These are phyloP conservation scores for Yamadazyma tumulicola DNA, from an alignment of 805 yeast genomes.

Conservation along the genomic window DNA sequence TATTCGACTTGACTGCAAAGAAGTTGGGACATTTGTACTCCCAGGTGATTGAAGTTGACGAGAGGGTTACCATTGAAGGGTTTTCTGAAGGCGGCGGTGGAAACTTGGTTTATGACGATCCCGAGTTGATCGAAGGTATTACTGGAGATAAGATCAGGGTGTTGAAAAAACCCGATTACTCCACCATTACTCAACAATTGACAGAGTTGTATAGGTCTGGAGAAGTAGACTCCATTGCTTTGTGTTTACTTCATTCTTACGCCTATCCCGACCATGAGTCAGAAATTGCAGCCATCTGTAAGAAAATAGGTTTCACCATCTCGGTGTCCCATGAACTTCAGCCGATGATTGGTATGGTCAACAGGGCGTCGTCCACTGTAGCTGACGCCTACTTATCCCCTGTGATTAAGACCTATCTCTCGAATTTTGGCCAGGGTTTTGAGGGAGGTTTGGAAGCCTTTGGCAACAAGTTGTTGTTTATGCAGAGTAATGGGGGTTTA, in stretches of 20 bases:
- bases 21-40: constrained; percentile 73
- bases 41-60: constrained; percentile 79
- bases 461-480: constrained; percentile 68
- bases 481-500: constrained; percentile 97
- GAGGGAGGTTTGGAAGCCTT: constrained; percentile 35
- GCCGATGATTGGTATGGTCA: constrained; percentile 44
- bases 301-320: constrained; percentile 34
- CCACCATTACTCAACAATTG: constrained; percentile 20
- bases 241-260: constrained; percentile 40
- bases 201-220: constrained; percentile 21
- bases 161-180: constrained; percentile 28
- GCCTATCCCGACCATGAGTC: constrained; percentile 38
- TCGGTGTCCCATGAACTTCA: constrained; percentile 39
- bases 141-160: constrained; percentile 34
- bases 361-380: constrained; percentile 39
- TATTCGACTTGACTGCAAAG: constrained; percentile 75
- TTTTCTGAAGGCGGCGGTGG: constrained; percentile 69
- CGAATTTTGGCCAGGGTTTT: constrained; percentile 38
- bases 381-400: constrained; percentile 45
- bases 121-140: constrained; percentile 32
- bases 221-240: constrained; percentile 27
- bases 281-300: constrained; percentile 31
- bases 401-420: constrained; percentile 30
- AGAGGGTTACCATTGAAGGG: constrained; percentile 76
- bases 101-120: constrained; percentile 22